Percentiles rank a stretch among this genome's conserved stretches.
Conservation (phyloP, 306 rosid species). For the Quillaja saponaria region DNA sequence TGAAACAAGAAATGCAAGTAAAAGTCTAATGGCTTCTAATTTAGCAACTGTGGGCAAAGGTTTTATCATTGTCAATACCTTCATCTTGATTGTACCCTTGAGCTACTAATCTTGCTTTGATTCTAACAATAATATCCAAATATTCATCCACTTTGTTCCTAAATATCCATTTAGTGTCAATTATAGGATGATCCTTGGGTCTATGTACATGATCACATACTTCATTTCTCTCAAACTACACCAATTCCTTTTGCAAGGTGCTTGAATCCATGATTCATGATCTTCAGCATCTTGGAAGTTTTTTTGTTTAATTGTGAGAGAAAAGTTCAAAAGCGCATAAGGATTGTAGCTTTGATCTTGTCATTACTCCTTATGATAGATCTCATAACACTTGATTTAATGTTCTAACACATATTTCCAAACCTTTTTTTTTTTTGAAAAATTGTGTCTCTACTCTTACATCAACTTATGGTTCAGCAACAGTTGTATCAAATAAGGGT, state of each 20-base stretch:
- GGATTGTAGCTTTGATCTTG: too few species aligned
- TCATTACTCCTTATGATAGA: too few species aligned
- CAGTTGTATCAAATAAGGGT: too few species aligned
- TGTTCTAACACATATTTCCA: too few species aligned
- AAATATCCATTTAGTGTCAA: neutral
- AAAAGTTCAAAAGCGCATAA: neutral
- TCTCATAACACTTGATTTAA: too few species aligned
- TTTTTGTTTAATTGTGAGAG: neutral
- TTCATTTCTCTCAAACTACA: slow-evolving; percentile 2
- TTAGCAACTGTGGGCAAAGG: neutral
- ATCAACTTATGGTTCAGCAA: too few species aligned
- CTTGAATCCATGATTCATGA: neutral
- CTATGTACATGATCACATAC: neutral
- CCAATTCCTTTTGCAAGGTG: neutral
- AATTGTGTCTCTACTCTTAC: too few species aligned
- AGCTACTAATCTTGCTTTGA: neutral
- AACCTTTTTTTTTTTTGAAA: too few species aligned
- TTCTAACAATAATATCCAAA: neutral
- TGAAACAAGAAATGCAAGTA: neutral
- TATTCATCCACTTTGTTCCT: neutral
- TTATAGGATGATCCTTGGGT: neutral
- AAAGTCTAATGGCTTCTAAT: neutral
- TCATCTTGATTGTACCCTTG: neutral
- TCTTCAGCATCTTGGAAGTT: neutral
- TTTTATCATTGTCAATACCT: slow-evolving; percentile 1